Percentiles rank a stretch among this genome's conserved stretches.
Conservation (phyloP, 148 eudicot genomes). For the Bassia scoparia region DNA sequence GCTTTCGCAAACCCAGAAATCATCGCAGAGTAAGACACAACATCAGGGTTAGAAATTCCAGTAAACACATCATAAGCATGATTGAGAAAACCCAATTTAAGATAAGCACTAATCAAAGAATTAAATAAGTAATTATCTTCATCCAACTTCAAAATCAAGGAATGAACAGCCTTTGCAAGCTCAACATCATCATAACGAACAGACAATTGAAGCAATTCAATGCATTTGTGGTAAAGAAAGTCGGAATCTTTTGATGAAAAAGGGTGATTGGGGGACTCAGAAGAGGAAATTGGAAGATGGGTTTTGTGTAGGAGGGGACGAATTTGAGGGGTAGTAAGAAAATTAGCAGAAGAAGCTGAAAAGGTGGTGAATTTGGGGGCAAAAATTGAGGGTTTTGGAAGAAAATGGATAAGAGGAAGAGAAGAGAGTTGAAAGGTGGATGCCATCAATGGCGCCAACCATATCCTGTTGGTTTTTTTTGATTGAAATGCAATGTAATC, state of each 20-base stretch:
- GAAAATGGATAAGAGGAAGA: conserved; percentile 25
- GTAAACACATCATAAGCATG: conserved; percentile 47
- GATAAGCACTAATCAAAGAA: conserved; percentile 53
- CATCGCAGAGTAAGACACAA: conserved; percentile 57
- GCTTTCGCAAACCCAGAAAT: conserved; percentile 55
- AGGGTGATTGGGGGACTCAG: neutral
- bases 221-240: conserved; percentile 25
- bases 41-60: conserved; percentile 48
- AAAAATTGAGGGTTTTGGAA: conserved; percentile 27
- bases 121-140: conserved; percentile 40
- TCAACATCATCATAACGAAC: conserved; percentile 37
- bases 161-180: conserved; percentile 52
- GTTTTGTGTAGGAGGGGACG: conserved; percentile 19
- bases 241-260: conserved; percentile 17
- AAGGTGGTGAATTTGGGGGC: conserved; percentile 29
- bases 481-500: too few species aligned
- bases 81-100: conserved; percentile 43
- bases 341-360: conserved; percentile 33
- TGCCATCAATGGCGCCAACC: conserved; percentile 36
- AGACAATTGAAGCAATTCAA: conserved; percentile 46
- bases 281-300: conserved; percentile 25
- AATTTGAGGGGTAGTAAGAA: conserved; percentile 31
- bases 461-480: conserved; percentile 15
- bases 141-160: conserved; percentile 57
- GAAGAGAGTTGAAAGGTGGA: conserved; percentile 18